phyloP scores from a whole-genome alignment of 768 basidiomycete genomes.

The Chalciporus pseudorubinellus region DNA sequence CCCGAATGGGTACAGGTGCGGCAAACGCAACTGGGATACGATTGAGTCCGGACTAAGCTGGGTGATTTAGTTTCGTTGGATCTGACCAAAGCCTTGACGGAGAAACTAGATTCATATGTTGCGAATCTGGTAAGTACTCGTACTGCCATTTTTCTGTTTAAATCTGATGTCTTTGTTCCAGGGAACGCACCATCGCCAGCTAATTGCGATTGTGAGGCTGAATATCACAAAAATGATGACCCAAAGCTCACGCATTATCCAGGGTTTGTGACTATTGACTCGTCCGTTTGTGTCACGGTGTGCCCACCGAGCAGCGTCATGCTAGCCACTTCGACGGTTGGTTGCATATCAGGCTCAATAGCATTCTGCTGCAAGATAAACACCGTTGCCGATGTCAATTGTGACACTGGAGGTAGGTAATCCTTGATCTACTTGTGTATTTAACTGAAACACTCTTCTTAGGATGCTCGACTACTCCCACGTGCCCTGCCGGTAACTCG shows the following conservation, averaged over 20 bases:
- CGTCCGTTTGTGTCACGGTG: neutral
- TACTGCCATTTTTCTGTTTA: neutral
- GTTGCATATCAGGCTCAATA: neutral
- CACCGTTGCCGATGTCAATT: neutral
- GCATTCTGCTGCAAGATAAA: neutral
- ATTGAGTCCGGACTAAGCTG: no score
- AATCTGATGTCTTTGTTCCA: neutral
- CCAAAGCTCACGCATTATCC: neutral
- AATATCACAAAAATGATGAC: neutral
- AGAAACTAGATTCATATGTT: no score
- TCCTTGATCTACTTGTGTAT: no score
- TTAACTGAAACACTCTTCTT: no score
- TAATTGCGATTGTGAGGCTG: neutral
- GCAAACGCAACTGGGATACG: no score
- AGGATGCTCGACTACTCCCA: neutral
- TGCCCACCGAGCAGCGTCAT: neutral
- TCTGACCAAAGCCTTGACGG: no score
- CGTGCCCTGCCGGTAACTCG: neutral
- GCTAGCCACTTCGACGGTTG: neutral
- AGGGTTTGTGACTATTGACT: neutral
- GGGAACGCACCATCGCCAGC: neutral
- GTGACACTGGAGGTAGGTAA: neutral
- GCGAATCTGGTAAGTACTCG: no score
- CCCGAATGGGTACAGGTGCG: neutral
- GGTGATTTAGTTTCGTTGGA: neutral